Evolutionary conservation across 768 basidiomycete species (phyloP).

Genomic region (Infundibulicybe gibba): DNA sequence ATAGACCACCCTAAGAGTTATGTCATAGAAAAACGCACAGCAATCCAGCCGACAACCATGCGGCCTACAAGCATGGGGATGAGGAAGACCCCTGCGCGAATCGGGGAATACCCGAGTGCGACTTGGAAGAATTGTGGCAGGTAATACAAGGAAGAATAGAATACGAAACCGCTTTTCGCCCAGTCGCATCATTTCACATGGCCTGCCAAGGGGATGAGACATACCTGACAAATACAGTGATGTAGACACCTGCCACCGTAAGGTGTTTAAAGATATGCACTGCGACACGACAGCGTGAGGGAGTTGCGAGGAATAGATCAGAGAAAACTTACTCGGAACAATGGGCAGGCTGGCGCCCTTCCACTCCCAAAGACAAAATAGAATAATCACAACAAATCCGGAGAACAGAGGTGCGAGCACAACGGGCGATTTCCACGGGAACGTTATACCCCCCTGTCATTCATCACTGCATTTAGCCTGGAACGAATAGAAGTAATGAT

Average conservation of each 20-base stretch:
- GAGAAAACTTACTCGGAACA: slow-evolving; percentile 54
- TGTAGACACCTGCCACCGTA: slow-evolving; percentile 66
- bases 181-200: background rate
- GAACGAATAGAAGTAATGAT: background rate
- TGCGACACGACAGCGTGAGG: slow-evolving; percentile 14
- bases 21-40: slow-evolving; percentile 32
- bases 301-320: background rate
- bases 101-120: slow-evolving; percentile 60
- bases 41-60: slow-evolving; percentile 51
- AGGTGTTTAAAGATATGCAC: slow-evolving; percentile 69
- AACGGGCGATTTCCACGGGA: slow-evolving; percentile 66
- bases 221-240: slow-evolving; percentile 66
- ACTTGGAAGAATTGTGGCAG: slow-evolving; percentile 78
- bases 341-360: slow-evolving; percentile 67
- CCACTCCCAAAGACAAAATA: slow-evolving; percentile 75
- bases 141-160: slow-evolving; percentile 65
- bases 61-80: slow-evolving; percentile 68
- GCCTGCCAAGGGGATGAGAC: slow-evolving; percentile 7
- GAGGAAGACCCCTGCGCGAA: slow-evolving; percentile 54
- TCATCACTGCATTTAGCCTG: background rate
- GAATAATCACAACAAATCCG: slow-evolving; percentile 44
- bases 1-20: background rate
- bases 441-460: slow-evolving; percentile 62
- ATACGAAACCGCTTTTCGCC: slow-evolving; percentile 47
- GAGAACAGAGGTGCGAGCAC: slow-evolving; percentile 59